phyloP scores from a whole-genome alignment of 2,329 filamentous ascomycete genomes.

The Thermothelomyces thermophilus region DNA sequence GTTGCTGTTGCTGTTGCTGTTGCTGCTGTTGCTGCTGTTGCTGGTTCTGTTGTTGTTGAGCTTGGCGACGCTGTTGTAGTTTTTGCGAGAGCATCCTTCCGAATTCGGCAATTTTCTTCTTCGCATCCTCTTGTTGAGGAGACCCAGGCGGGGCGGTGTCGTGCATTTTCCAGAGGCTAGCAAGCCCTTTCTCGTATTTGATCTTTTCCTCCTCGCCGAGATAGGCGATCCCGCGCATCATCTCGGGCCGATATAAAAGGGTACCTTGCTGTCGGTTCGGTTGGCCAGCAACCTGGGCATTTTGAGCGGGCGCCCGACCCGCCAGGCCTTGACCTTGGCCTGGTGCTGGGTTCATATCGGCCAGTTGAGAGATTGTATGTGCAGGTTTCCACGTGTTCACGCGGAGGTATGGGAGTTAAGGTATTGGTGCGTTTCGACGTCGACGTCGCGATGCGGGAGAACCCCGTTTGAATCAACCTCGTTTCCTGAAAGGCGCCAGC shows the following conservation, averaged over 20 bases:
- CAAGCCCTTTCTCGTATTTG: slow-evolving; percentile 54
- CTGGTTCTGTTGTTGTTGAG: slow-evolving; percentile 21
- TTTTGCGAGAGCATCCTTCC: slow-evolving; percentile 51
- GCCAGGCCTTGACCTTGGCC: slow-evolving; percentile 19
- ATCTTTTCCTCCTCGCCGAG: slow-evolving; percentile 49
- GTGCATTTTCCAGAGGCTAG: slow-evolving; percentile 47
- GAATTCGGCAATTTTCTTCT: slow-evolving; percentile 54
- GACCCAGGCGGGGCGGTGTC: slow-evolving; percentile 43
- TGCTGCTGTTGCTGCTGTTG: slow-evolving; percentile 19
- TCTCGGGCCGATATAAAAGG: slow-evolving; percentile 43
- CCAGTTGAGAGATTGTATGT: neutral
- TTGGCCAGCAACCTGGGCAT: slow-evolving; percentile 9
- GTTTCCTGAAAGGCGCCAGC: too few relatives aligned
- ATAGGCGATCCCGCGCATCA: slow-evolving; percentile 44
- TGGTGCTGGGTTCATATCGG: slow-evolving; percentile 19
- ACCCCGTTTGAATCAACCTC: too few relatives aligned
- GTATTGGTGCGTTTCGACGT: too few relatives aligned
- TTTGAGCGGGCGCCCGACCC: slow-evolving; percentile 11
- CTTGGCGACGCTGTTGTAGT: slow-evolving; percentile 28
- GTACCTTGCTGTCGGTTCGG: slow-evolving; percentile 2
- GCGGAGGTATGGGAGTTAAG: neutral
- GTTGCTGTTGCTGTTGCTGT: slow-evolving; percentile 21
- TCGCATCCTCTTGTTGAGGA: slow-evolving; percentile 43
- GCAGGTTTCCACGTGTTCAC: neutral
- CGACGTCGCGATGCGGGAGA: too few relatives aligned